Conservation (phyloP, 768 basidiomycete species). For the Xerocomus brunneocitrinus region DNA sequence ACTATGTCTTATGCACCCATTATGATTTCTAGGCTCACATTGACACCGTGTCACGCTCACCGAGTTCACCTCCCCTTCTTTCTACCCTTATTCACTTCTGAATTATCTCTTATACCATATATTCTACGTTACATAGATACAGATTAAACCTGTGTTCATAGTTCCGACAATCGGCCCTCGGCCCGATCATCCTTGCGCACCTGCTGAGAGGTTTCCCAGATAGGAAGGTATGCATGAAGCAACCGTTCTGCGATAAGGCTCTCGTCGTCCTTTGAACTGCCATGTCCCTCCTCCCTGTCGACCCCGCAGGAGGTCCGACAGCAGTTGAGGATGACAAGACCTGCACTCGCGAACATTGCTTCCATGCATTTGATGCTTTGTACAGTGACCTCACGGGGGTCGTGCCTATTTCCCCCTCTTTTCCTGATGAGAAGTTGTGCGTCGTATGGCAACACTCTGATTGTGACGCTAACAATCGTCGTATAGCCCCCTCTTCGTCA, state of each 20-base stretch:
- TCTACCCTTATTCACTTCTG: slow-evolving; percentile 31
- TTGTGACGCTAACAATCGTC: slow-evolving; percentile 3
- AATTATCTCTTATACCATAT: slow-evolving; percentile 41
- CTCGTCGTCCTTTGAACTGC: slow-evolving; percentile 17
- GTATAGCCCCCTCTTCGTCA: slow-evolving; percentile 80
- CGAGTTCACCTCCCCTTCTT: slow-evolving; percentile 10
- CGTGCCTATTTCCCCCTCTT: slow-evolving; percentile 54
- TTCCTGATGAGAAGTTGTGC: slow-evolving; percentile 76
- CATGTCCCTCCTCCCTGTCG: slow-evolving; percentile 56
- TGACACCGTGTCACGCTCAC: slow-evolving; percentile 18
- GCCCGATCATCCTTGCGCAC: slow-evolving; percentile 5
- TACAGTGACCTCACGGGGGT: slow-evolving; percentile 65
- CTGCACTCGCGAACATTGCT: slow-evolving; percentile 74
- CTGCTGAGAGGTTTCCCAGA: slow-evolving; percentile 17
- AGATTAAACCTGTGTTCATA: slow-evolving; percentile 35
- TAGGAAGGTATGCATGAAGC: slow-evolving; percentile 21
- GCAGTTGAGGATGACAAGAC: slow-evolving; percentile 39
- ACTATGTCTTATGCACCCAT: slow-evolving; percentile 28
- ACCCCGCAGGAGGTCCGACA: slow-evolving; percentile 40
- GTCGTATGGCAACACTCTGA: slow-evolving; percentile 31
- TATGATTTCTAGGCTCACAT: slow-evolving; percentile 21
- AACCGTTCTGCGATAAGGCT: background rate
- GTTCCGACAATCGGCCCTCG: slow-evolving; percentile 15
- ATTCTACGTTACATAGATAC: slow-evolving; percentile 36
- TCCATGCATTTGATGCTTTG: slow-evolving; percentile 75